phyloP scores from a whole-genome alignment of 768 basidiomycete species.

The Pseudohyphozyma bogoriensis region DNA sequence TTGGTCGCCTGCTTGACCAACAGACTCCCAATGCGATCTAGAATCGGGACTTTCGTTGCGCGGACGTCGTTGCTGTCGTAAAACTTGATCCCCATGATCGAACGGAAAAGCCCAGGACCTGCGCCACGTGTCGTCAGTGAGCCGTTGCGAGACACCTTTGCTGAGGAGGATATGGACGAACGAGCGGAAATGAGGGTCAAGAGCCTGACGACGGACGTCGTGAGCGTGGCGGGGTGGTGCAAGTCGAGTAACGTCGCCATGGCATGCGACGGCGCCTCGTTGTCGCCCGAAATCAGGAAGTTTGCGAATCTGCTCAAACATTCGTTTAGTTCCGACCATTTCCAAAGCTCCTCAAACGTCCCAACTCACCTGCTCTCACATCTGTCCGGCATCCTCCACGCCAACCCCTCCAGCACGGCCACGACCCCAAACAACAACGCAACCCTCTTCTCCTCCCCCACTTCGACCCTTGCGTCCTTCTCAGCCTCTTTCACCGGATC shows the following conservation, averaged over 20 bases:
- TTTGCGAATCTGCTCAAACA: not conserved
- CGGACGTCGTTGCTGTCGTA: conserved; percentile 9
- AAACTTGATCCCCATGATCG: conserved; percentile 9
- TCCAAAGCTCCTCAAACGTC: not conserved
- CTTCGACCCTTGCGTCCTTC: not conserved
- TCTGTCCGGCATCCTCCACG: conserved; percentile 8
- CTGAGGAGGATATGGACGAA: not conserved
- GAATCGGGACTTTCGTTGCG: conserved; percentile 6
- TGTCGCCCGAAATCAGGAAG: too few species aligned
- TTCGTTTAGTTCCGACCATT: not conserved
- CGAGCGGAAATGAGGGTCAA: conserved; percentile 10
- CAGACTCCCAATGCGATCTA: conserved; percentile 15
- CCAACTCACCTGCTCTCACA: conserved; percentile 4
- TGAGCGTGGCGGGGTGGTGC: conserved; percentile 1
- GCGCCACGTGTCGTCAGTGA: not conserved
- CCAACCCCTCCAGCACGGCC: conserved; percentile 18
- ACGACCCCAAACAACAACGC: not conserved
- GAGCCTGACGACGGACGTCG: not conserved
- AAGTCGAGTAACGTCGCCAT: conserved; percentile 23
- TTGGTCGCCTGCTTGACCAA: not conserved
- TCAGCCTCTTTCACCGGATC: not conserved
- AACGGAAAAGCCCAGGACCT: conserved; percentile 16
- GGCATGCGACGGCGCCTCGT: not conserved
- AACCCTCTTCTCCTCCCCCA: conserved; percentile 9
- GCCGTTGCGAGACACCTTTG: too few species aligned